Conservation (phyloP, 306 rosid species). For the Cicer yamashitae region DNA sequence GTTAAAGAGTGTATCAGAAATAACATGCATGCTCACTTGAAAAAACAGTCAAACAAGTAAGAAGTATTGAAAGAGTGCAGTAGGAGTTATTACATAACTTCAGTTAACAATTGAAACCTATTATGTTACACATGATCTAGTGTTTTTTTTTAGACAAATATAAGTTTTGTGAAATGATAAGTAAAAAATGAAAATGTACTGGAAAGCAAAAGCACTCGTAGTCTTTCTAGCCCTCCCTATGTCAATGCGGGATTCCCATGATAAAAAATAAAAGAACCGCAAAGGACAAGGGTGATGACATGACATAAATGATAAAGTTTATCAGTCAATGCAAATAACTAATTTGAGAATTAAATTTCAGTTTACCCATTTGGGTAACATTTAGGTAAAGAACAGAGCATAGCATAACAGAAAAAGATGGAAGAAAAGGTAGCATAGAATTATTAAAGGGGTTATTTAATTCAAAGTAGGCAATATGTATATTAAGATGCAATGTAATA, state of each 20-base stretch:
- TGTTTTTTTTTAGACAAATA: not conserved
- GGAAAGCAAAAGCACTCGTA: not conserved
- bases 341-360: not conserved
- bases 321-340: slow-evolving; percentile 4
- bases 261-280: slow-evolving; percentile 13
- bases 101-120: too few species aligned
- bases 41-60: not conserved
- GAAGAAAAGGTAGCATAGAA: not conserved
- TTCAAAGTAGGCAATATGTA: not conserved
- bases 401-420: not conserved
- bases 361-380: slow-evolving; percentile 1
- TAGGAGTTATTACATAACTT: not conserved
- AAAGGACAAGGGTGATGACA: slow-evolving; percentile 33
- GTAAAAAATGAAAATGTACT: not conserved
- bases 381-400: slow-evolving; percentile 23
- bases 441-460: not conserved
- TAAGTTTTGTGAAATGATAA: not conserved
- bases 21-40: not conserved
- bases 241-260: slow-evolving; percentile 35
- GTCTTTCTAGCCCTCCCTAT: slow-evolving; percentile 21
- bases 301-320: slow-evolving; percentile 19
- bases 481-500: slow-evolving; percentile 24
- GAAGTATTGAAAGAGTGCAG: not conserved
- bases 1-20: slow-evolving; percentile 31
- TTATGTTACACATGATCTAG: too few species aligned